Base-by-base conservation (phyloP, 2,329 filamentous ascomycete species). In the Fusarium mundagurra region DNA sequence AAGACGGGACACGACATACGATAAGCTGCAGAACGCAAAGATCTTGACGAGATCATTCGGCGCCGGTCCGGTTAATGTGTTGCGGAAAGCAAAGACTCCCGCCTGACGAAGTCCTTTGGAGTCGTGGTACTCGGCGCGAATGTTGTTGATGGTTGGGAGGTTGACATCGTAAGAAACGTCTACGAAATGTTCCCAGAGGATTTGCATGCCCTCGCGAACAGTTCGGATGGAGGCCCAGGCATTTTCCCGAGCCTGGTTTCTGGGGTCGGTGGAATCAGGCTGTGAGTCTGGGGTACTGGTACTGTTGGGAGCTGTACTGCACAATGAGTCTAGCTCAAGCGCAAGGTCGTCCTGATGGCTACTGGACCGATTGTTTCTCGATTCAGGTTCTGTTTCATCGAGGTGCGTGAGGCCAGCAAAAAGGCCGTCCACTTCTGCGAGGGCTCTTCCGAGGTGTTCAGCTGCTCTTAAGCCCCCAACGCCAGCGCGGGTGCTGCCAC, bases 21-120 rank as follows among this genome's bases (percentile, higher is more conserved):
- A 78, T 3, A 78, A n/a, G 16, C 71, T 67, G 12, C 73, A 62
- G 12, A 78, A 75, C 0, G 76, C 73, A 16, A 78, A 75, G 3
- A 77, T 16, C 0, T 68, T 64, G 5, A 27, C 20, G 1, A 77
- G 58, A 3, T 69, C 53, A 18, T 58, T 69, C 0, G 77, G 77
- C 0, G 22, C 13, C 0, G 65, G 44, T 0, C 66, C 74, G 1
- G 69, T 69, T 12, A 78, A 4, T 5, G 62, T 74, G 24, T 72
- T 67, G 8, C 75, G 75, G 1, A 77, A 74, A 3, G 76, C 70
- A 8, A 74, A 67, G 0, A 70, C 72, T 1, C 75, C 77, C 1
- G 74, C 50, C 5, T 72, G 57, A 1, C 70, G 69, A 4, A 77
- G 57, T 2, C 72, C 72, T 18, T 39, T 67, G 4, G 74, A 48